Base-by-base conservation (phyloP, 805 yeast genomes). In the Sugiyamaella boreocaroliniensis region DNA sequence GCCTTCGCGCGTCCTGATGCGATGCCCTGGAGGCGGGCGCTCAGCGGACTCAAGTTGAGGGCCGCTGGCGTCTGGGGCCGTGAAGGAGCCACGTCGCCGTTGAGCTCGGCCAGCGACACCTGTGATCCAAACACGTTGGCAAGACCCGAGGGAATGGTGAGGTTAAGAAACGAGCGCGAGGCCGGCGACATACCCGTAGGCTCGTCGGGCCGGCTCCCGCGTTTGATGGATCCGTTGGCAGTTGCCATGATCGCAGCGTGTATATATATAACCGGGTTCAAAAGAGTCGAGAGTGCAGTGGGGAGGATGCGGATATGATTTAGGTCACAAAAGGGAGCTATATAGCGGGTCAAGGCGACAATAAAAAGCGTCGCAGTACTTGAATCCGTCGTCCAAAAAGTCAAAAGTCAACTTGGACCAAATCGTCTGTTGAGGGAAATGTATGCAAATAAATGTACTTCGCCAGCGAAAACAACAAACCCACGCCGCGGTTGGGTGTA, bases 111-210 rank as follows among this genome's bases (percentile, higher is more conserved):
- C 34, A 71, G 64, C 29, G 70, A 64, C 11, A 66, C 68, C 32
- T 62, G 61, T 11, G 74, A 67, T 7, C 75, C 75, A 56, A 71
- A 71, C 34, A 71, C 72, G 15, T 67, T 71, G 10, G 62, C 58
- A 15, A 71, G 59, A 9, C 73, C 64, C n/a, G 67, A 63, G n/a
- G 37, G 37, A 14, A 64, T 50, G 32, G 64, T 59, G 34, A 64
- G 62, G 45, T 61, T 62, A 18, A 56, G 51, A 46, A 56, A 61
- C 37, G 63, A 60, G 20, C 49, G 45, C 22, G 61, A 54, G 3
- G 47, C 40, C 20, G 22, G 37, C 12, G 37, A 4, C 37, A 32
- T 14, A 14, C 37, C n/a, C 10, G 11, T 9, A 10, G 37, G 37
- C 37, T 32, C 37, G 11, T 32, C 47, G 19, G 40, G 40, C 15